These are phyloP conservation scores for Saussurea involucrata DNA, from an alignment of 129 eudicot species.

Conservation along the genomic window DNA sequence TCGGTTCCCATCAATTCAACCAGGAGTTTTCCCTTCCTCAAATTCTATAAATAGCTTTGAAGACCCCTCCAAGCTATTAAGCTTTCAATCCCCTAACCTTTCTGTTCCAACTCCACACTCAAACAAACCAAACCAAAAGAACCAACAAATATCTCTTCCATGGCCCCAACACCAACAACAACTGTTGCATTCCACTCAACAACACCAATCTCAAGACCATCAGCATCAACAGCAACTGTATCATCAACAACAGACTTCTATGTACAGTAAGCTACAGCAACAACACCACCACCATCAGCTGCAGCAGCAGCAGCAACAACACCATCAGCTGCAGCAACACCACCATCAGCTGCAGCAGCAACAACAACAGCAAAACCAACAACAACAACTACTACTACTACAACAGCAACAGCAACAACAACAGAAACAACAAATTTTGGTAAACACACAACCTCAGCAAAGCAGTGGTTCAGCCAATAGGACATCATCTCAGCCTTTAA, in stretches of 20 bases:
- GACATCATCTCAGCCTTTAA: slow-evolving; percentile 34
- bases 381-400: slow-evolving; percentile 44
- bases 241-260: slow-evolving; percentile 19
- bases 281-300: slow-evolving; percentile 37
- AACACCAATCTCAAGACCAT: slow-evolving; percentile 38
- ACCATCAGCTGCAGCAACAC: slow-evolving; percentile 37
- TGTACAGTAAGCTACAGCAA: slow-evolving; percentile 11
- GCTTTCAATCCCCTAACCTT: slow-evolving; percentile 66
- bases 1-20: slow-evolving; percentile 48
- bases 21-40: slow-evolving; percentile 16
- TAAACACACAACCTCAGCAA: slow-evolving; percentile 51
- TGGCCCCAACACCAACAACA: slow-evolving; percentile 74
- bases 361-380: slow-evolving; percentile 56
- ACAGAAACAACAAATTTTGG: slow-evolving; percentile 27
- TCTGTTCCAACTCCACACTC: slow-evolving; percentile 45
- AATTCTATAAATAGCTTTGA: slow-evolving; percentile 37
- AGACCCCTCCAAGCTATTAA: slow-evolving; percentile 79
- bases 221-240: slow-evolving; percentile 17
- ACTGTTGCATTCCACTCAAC: slow-evolving; percentile 49
- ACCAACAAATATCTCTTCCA: slow-evolving; percentile 39
- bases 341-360: slow-evolving; percentile 33
- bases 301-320: slow-evolving; percentile 42
- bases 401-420: slow-evolving; percentile 38
- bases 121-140: slow-evolving; percentile 47
- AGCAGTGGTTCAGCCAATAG: slow-evolving; percentile 26